Evolutionary conservation across 352 stramenopile species (phyloP).

Genomic region (Pythium insidiosum): DNA sequence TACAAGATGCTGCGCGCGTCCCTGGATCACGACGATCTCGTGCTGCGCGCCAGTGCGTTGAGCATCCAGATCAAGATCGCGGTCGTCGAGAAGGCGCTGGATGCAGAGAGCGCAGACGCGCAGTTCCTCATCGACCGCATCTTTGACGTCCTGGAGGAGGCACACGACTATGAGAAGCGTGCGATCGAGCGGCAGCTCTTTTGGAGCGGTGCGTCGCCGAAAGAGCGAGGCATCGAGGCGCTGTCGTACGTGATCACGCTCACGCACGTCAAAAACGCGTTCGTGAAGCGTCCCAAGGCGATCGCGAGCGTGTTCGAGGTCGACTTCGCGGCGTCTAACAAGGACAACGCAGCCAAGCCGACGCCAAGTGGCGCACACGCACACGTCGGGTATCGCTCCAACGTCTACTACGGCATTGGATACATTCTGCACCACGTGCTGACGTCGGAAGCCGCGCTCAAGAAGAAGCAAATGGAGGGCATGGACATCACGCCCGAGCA

Average conservation of each 20-base stretch:
- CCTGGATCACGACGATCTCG: constrained; percentile 63
- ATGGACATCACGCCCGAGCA: constrained; percentile 97
- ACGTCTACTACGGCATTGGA: constrained; percentile 90
- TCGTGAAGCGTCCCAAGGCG: constrained; percentile 44
- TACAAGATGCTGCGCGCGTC: constrained; percentile 63
- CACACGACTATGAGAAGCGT: constrained; percentile 44
- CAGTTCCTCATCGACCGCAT: no score
- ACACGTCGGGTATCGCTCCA: constrained; percentile 60
- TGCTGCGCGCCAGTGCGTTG: constrained; percentile 61
- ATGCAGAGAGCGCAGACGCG: constrained; percentile 44
- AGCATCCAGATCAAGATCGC: constrained; percentile 81
- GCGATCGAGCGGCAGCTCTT: constrained; percentile 29
- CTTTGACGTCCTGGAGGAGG: constrained; percentile 54
- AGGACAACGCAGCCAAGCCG: constrained; percentile 4
- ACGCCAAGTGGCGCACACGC: constrained; percentile 11
- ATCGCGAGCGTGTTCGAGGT: constrained; percentile 66
- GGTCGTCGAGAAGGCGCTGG: constrained; percentile 76
- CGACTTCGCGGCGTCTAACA: constrained; percentile 36
- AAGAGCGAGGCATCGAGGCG: constrained; percentile 75
- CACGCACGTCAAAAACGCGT: constrained; percentile 71
- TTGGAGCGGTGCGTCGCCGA: constrained; percentile 65
- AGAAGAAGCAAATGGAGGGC: constrained; percentile 93
- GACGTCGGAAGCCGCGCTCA: constrained; percentile 90
- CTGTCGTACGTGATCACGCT: constrained; percentile 82
- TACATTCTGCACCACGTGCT: constrained; percentile 92